Base-by-base conservation (phyloP, 495 filamentous ascomycete species). In the Xylaria sp. region DNA sequence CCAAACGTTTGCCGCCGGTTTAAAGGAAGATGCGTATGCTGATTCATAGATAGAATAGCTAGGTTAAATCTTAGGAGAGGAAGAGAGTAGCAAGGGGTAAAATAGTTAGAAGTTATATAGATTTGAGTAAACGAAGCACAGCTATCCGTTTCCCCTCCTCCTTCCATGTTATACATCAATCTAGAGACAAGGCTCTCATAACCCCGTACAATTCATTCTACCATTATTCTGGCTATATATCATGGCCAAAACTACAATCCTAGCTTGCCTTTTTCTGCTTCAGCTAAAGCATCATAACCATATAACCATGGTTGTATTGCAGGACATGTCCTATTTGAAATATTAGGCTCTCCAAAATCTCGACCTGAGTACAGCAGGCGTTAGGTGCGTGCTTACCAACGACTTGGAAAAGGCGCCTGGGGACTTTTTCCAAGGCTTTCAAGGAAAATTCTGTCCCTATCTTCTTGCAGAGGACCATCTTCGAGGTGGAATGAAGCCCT, bases 231-330 rank as follows among this genome's bases (percentile, higher is more conserved):
- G 17, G 11, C 50, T 52, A 26, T 29, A 7, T 12, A 53, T 53
- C 50, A 11, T 26, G 29, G 24, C 50, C 24, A 53, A 26, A 53
- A 53, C 17, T 29, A 12, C 29, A 24, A 26, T 53, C 11, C 50
- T 14, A 24, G 50, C 50, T 26, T 26, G 82, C 83, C 83, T 15
- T 78, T 81, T 65, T 87, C 84, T 6, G 87, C 86, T 71, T 89
- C 88, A 58, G 78, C 75, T 33, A 85, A 71, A 24, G 82, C 81
- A 76, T 88, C 82, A 57, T 89, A 89, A 5, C 86, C 85, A 68
- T 86, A 88, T 62, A 90, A 44, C 80, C 86, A 87, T 7, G 82
- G 83, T 69, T 86, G 85, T 3, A 89, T 81, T 46, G 83, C 81
- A 8, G 84, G 85, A 68, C 87, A 88, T 58, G 85, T 88, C 89